Conservation (phyloP, 2,329 filamentous ascomycete species). For the Zymoseptoria pseudotritici region DNA sequence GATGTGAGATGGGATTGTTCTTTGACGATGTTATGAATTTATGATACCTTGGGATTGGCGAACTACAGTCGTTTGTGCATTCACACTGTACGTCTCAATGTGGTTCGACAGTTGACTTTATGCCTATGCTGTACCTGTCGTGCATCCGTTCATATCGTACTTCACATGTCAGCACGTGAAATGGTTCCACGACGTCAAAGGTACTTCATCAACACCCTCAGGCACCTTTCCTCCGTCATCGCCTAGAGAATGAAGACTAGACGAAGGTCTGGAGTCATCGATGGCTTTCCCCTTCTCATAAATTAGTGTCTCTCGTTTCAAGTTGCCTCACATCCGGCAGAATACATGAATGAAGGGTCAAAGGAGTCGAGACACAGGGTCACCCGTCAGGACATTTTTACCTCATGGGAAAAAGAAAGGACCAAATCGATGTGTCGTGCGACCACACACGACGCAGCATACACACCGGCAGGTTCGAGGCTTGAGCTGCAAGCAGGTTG, state of each 20-base stretch:
- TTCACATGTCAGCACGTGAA: neutral
- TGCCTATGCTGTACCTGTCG: neutral
- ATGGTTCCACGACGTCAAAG: neutral
- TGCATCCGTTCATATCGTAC: neutral
- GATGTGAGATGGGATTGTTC: neutral
- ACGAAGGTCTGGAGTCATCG: neutral
- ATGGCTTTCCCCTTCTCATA: neutral
- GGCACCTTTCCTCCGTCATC: neutral
- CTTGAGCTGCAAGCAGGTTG: neutral
- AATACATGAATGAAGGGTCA: neutral
- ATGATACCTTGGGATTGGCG: neutral
- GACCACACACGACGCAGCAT: neutral
- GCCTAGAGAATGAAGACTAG: no score
- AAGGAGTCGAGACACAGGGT: neutral
- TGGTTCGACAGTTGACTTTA: neutral
- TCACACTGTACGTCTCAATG: neutral
- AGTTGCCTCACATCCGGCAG: neutral
- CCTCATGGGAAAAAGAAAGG: neutral
- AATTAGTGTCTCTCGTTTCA: neutral
- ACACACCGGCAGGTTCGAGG: neutral
- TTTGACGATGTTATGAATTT: neutral
- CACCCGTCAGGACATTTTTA: neutral
- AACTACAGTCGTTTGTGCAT: neutral
- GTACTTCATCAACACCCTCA: neutral
- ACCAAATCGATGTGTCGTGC: neutral